Conservation (phyloP, 2,329 filamentous ascomycete genomes). For the Colletotrichum graminicola region DNA sequence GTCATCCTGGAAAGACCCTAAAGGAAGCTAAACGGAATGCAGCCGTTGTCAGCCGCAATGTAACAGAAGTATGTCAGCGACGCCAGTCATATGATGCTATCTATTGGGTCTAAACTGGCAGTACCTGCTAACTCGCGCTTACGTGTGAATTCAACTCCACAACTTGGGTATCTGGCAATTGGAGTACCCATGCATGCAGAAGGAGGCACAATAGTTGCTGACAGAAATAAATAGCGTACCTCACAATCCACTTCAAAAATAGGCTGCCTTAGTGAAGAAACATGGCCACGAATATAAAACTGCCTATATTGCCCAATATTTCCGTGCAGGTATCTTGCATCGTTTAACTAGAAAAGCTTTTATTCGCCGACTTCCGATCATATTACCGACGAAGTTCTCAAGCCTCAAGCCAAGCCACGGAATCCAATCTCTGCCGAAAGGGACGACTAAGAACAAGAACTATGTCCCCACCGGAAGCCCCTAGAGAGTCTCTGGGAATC, state of each 20-base stretch:
- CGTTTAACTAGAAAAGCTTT: background rate
- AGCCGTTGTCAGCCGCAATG: background rate
- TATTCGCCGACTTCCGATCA: background rate
- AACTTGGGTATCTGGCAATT: background rate
- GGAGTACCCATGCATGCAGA: background rate
- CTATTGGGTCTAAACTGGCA: background rate
- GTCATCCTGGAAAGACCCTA: fast-evolving
- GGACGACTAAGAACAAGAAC: background rate
- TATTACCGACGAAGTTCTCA: background rate
- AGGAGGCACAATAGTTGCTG: background rate
- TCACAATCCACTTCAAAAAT: too few species aligned
- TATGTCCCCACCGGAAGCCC: background rate
- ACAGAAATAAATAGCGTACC: background rate
- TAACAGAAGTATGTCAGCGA: background rate
- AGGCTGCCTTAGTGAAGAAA: background rate
- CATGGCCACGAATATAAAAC: background rate
- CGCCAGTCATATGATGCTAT: background rate
- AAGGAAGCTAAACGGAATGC: background rate
- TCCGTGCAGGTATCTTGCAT: background rate
- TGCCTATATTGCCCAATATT: background rate
- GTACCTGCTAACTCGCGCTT: background rate
- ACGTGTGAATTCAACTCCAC: background rate
- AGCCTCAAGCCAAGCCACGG: background rate
- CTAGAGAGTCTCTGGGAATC: constrained; percentile 14
- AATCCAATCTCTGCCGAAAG: background rate